Conservation (phyloP, 2,329 filamentous ascomycete species). For the Ceratocystis eucalypticola region DNA sequence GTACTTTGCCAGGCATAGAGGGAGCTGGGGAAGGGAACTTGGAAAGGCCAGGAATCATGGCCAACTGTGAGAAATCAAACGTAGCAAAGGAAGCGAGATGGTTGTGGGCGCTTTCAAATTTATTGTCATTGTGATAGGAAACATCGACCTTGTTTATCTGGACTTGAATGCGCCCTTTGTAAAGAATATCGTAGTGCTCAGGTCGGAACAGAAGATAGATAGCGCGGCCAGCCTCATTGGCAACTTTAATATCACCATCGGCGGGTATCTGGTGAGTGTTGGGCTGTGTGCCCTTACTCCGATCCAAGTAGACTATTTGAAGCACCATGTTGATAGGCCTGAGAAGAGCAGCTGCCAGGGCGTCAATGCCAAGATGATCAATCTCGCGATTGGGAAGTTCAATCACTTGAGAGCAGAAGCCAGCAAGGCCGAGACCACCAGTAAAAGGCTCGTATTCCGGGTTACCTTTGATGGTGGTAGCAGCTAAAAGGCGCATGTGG, state of each 20-base stretch:
- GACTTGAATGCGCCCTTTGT: conserved; percentile 37
- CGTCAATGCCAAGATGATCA: conserved; percentile 72
- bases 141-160: conserved; percentile 39
- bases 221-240: conserved; percentile 34
- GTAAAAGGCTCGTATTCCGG: conserved; percentile 61
- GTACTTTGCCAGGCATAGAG: conserved; percentile 15
- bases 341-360: conserved; percentile 65
- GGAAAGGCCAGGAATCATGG: conserved; percentile 36
- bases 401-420: conserved; percentile 57
- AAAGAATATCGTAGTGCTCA: conserved; percentile 90
- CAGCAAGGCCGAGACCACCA: conserved; percentile 43
- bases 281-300: conserved; percentile 62
- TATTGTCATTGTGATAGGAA: conserved; percentile 35
- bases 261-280: conserved; percentile 55
- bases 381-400: conserved; percentile 72
- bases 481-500: conserved; percentile 68
- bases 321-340: conserved; percentile 66
- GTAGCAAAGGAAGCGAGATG: conserved; percentile 31
- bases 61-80: conserved; percentile 32
- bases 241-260: conserved; percentile 35
- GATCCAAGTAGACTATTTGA: conserved; percentile 83
- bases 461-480: conserved; percentile 70
- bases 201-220: conserved; percentile 52
- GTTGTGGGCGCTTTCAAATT: conserved; percentile 30
- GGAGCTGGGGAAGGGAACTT: conserved; percentile 23